phyloP scores from a whole-genome alignment of 495 filamentous ascomycete genomes.

The Copromyces sp. region DNA sequence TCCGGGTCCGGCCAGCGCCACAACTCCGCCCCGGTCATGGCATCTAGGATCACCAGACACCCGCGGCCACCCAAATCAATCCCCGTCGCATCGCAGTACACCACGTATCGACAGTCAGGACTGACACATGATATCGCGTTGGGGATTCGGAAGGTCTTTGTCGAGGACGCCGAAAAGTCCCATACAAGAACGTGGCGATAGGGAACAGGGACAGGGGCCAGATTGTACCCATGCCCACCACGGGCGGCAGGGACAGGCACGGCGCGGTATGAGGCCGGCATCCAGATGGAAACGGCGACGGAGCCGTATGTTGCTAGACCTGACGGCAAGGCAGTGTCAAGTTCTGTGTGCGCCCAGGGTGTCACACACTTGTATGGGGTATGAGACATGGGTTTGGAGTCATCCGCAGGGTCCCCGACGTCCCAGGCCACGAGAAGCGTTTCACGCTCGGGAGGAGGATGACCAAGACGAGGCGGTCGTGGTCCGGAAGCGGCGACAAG shows the following conservation, averaged over 20 bases:
- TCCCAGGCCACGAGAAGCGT: constrained; percentile 28
- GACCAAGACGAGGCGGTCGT: constrained; percentile 21
- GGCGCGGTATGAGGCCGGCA: constrained; percentile 25
- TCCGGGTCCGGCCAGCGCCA: constrained; percentile 25
- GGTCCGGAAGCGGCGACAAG: constrained; percentile 27
- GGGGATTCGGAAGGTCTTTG: constrained; percentile 26
- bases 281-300: constrained; percentile 28
- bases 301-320: constrained; percentile 24
- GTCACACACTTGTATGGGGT: constrained; percentile 26
- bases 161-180: constrained; percentile 24
- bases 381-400: constrained; percentile 1
- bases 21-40: constrained; percentile 20
- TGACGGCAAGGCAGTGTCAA: constrained; percentile 25
- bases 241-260: constrained; percentile 17
- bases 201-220: constrained; percentile 18
- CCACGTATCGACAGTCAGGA: constrained; percentile 26
- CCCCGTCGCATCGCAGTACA: constrained; percentile 22
- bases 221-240: constrained; percentile 19
- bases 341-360: constrained; percentile 26
- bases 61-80: constrained; percentile 21
- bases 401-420: constrained; percentile 8
- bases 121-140: constrained; percentile 24
- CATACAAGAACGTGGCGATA: constrained; percentile 25
- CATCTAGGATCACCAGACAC: constrained; percentile 22
- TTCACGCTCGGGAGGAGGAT: constrained; percentile 24